These are phyloP conservation scores for Chondrostereum purpureum DNA, from an alignment of 1,284 basidiomycete genomes.

Conservation along the genomic window DNA sequence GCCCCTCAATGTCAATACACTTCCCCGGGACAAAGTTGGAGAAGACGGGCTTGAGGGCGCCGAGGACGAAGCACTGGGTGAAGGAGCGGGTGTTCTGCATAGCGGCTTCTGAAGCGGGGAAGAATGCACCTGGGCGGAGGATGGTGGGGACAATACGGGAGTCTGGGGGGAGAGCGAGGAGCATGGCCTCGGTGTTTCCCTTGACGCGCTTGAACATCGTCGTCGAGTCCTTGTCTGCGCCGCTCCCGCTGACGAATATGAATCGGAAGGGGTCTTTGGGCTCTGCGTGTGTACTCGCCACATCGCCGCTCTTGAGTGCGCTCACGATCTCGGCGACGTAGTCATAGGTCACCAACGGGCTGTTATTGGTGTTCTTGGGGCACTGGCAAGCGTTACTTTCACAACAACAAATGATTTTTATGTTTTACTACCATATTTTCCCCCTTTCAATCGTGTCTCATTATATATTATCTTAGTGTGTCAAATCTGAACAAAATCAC, in stretches of 20 bases:
- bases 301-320: constrained; percentile 19
- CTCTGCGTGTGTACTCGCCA: too few relatives aligned
- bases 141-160: constrained; percentile 1
- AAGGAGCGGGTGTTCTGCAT: neutral
- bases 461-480: too few relatives aligned
- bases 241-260: constrained; percentile 1
- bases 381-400: too few relatives aligned
- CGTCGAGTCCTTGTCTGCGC: constrained; percentile 1
- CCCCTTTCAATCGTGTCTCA: too few relatives aligned
- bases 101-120: neutral
- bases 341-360: too few relatives aligned
- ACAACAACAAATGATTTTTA: too few relatives aligned
- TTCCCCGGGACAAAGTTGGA: neutral
- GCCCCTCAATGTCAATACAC: neutral
- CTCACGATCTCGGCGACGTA: constrained; percentile 25
- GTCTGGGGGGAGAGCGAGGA: constrained; percentile 1
- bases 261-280: constrained; percentile 4
- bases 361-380: too few relatives aligned
- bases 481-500: too few relatives aligned
- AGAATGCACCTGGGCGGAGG: constrained; percentile 3
- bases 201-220: constrained; percentile 6
- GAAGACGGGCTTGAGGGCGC: constrained; percentile 1
- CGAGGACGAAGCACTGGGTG: neutral
- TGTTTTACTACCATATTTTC: too few relatives aligned
- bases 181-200: neutral